Base-by-base conservation (phyloP, 1,284 basidiomycete species). In the Amylostereum areolatum region DNA sequence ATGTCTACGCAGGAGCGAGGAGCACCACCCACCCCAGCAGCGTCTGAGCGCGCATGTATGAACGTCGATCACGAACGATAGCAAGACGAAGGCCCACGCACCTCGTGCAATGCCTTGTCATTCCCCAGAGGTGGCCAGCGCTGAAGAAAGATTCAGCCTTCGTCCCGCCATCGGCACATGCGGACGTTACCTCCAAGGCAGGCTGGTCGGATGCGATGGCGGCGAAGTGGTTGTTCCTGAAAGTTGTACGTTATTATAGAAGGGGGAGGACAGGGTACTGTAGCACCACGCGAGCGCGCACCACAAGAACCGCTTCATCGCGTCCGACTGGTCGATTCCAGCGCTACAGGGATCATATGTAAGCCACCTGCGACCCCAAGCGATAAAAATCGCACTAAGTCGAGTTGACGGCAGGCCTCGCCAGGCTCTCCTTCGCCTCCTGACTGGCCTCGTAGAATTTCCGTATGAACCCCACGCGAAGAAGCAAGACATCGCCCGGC, bases 201-300 rank as follows among this genome's bases (percentile, higher is more conserved):
- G 86, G 86, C 55, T 83, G 78, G 65, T 89, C 85, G 27, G 81
- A 83, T 2, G 83, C 85, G 37, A 87, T 62, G 3, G 85, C 84
- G 1, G 85, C 80, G 61, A 89, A 87, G 61, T 89, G 85, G 59
- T 87, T 84, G 65, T 89, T 73, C 86, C 85, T 87, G 51, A 54
- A 43, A 41, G 48, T 56, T 28, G 35, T 47, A 43, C 40, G 27
- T 11, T 43, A 27, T 25, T 7, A 7, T 5, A 25, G 10, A 51
- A 39, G 34, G 29, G 10, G 24, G 2, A 51, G 35, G 10, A 31
- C 30, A 9, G 7, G 25, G 40, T n/a, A 34, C 46, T 18, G 18
- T 18, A 18, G 36, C 34, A 11, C 28, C 52, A 29, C 40, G 47
- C 31, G 11, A 25, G 31, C 45, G 61, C 69, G 6, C 58, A 81